phyloP scores from a whole-genome alignment of 2,329 filamentous ascomycete genomes.

The Lasiodiplodia sp. region DNA sequence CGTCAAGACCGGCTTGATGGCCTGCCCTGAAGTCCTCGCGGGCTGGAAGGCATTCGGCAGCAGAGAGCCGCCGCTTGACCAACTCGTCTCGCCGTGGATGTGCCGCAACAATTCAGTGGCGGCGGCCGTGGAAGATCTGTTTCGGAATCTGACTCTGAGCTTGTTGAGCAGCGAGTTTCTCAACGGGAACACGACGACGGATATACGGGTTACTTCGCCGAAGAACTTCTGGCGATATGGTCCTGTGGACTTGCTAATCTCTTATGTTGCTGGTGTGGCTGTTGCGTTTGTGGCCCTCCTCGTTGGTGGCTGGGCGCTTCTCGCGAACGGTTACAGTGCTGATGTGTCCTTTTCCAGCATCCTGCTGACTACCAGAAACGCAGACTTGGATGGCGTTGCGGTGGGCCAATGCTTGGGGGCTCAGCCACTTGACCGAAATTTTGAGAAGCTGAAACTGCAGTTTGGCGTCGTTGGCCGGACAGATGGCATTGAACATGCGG shows the following conservation, averaged over 20 bases:
- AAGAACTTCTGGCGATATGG: constrained; percentile 2
- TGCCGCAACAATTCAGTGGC: constrained; percentile 4
- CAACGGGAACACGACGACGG: neutral
- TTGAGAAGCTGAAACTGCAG: neutral
- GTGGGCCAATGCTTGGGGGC: neutral
- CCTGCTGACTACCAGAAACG: neutral
- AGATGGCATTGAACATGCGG: neutral
- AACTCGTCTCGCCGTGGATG: constrained; percentile 1
- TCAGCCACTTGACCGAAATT: neutral
- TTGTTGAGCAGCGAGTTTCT: neutral
- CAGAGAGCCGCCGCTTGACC: neutral
- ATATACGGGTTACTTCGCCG: neutral
- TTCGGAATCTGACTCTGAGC: constrained; percentile 13
- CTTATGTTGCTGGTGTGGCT: neutral
- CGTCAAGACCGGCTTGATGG: neutral
- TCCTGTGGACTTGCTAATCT: neutral
- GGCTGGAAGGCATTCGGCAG: neutral
- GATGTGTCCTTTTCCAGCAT: constrained; percentile 8
- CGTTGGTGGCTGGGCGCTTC: neutral
- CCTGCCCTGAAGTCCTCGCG: neutral
- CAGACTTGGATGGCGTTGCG: neutral
- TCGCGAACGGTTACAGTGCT: constrained; percentile 14
- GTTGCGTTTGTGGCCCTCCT: neutral
- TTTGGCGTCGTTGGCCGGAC: neutral
- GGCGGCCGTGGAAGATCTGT: neutral